Evolutionary conservation across 441 rosid genomes (phyloP), one percentile per base, ranked within the genome.

Genomic region (Pelargonium fulgidum): DNA sequence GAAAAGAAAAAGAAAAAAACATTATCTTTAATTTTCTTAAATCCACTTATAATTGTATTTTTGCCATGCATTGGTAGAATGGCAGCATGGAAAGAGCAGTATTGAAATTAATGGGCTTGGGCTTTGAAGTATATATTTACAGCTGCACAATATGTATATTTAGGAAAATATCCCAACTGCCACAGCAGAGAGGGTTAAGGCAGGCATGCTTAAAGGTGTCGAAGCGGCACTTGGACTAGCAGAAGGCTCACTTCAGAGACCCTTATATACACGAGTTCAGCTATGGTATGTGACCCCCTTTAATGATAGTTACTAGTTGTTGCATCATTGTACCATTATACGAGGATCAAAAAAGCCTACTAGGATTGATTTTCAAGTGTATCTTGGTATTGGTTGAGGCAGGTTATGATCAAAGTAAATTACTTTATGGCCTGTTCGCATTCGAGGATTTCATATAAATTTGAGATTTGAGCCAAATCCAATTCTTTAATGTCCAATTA

Each of bases 111-210:
- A 48, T 48, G 54, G 54, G 14, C 56, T 54, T 20, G 14, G 13
- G 62, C 36, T 71, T 36, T 48, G 26, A 59, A 24, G 20, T 3
- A 39, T 17, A 39, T 4, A 19, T 22, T 41, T 17, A 17, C 50
- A 24, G 3, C 14, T 48, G 54, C 16, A n/a, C 54, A 11, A n/a
- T 22, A 10, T 24, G 10, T 70, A 12, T 63, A 65, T 29, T 17
- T 52, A 90, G 97, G 98, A 93, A 84, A 87, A 84, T 62, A 85
- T 90, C n/a, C 97, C 98, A 8, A 80, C 68, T 45, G 85, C 85
- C 61, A 93, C 93, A 10, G 82, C 84, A 11, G 92, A 89, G 76
- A 93, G 80, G 82, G 93, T 89, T 72, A 87, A 76, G 78, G 58
- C 79, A 14, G 87, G 78, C 47, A 89, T 93, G 96, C 85, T 93